Evolutionary conservation across 305 asterid species (phyloP).

Genomic region (Andrographis paniculata): DNA sequence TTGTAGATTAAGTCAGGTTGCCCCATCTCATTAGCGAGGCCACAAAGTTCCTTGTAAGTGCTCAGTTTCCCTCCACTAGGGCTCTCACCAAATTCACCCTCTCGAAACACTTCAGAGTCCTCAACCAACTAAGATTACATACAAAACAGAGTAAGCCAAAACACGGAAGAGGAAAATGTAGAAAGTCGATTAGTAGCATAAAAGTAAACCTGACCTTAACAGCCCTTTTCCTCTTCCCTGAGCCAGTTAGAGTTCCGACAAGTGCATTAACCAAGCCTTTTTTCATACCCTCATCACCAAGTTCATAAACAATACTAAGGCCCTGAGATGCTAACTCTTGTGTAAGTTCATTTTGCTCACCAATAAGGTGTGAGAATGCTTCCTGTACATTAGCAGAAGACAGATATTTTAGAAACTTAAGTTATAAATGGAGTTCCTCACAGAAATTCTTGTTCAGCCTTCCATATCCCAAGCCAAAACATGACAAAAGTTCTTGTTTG

Average conservation of each 20-base stretch:
- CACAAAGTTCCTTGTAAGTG: slow-evolving; percentile 98
- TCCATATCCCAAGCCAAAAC: slow-evolving; percentile 2
- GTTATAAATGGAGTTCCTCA: slow-evolving; percentile 12
- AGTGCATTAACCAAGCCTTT: slow-evolving; percentile 89
- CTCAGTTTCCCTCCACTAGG: slow-evolving; percentile 93
- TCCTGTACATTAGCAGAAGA: slow-evolving; percentile 52
- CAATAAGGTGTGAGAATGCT: slow-evolving; percentile 89
- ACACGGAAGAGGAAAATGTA: slow-evolving; percentile 10
- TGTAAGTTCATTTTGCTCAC: slow-evolving; percentile 92
- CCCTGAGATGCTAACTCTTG: slow-evolving; percentile 99
- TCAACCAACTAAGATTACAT: slow-evolving; percentile 61
- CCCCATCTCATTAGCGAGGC: slow-evolving; percentile 98
- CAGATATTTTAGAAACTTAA: slow-evolving; percentile 7
- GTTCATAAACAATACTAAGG: slow-evolving; percentile 92
- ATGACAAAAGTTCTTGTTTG: not conserved
- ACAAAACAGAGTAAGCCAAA: slow-evolving; percentile 14
- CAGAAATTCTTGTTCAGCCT: slow-evolving; percentile 8
- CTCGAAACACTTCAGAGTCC: slow-evolving; percentile 93
- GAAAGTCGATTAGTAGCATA: slow-evolving; percentile 10
- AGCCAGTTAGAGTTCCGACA: slow-evolving; percentile 95
- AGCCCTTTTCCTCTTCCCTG: slow-evolving; percentile 97
- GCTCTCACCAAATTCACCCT: slow-evolving; percentile 88
- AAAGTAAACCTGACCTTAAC: slow-evolving; percentile 52
- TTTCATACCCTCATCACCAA: slow-evolving; percentile 88
- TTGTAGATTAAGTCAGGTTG: slow-evolving; percentile 96